A percentile compares a stretch with the other conserved stretches of the same genome.
Conservation (phyloP, 2,329 filamentous ascomycete species). For the Aspergillus sp. region DNA sequence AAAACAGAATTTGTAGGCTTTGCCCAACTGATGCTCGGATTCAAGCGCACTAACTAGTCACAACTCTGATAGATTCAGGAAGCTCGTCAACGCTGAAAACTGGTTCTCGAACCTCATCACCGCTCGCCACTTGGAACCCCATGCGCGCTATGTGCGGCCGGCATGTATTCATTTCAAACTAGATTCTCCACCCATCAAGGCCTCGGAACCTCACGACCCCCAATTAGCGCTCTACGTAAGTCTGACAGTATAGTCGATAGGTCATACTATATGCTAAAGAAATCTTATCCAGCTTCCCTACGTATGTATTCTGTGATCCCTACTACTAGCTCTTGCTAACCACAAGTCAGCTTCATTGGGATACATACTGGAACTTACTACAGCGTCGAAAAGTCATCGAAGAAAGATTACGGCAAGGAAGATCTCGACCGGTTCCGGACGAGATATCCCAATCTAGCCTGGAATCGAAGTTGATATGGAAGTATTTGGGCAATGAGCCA, state of each 20-base stretch:
- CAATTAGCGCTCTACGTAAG: slow-evolving; percentile 33
- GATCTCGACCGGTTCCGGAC: slow-evolving; percentile 57
- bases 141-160: slow-evolving; percentile 40
- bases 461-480: slow-evolving; percentile 63
- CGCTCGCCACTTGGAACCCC: slow-evolving; percentile 40
- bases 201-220: slow-evolving; percentile 19
- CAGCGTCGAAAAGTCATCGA: slow-evolving; percentile 57
- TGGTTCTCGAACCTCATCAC: slow-evolving; percentile 38
- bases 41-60: background rate
- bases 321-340: background rate
- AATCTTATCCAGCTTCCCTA: slow-evolving; percentile 25
- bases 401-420: slow-evolving; percentile 53
- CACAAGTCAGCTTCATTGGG: slow-evolving; percentile 56
- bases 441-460: slow-evolving; percentile 55
- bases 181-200: slow-evolving; percentile 18
- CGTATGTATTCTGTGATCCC: slow-evolving; percentile 15
- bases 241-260: background rate
- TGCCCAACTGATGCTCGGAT: background rate
- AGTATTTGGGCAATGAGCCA: slow-evolving; percentile 61
- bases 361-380: slow-evolving; percentile 61
- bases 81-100: slow-evolving; percentile 35
- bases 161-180: slow-evolving; percentile 35
- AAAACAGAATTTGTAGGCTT: slow-evolving; percentile 22
- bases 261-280: slow-evolving; percentile 1
- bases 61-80: slow-evolving; percentile 31